Percentiles rank a stretch among this genome's conserved stretches.
These are phyloP conservation scores for Pseudogymnoascus sp. DNA, from an alignment of 2,329 filamentous ascomycete genomes.

Conservation along the genomic window DNA sequence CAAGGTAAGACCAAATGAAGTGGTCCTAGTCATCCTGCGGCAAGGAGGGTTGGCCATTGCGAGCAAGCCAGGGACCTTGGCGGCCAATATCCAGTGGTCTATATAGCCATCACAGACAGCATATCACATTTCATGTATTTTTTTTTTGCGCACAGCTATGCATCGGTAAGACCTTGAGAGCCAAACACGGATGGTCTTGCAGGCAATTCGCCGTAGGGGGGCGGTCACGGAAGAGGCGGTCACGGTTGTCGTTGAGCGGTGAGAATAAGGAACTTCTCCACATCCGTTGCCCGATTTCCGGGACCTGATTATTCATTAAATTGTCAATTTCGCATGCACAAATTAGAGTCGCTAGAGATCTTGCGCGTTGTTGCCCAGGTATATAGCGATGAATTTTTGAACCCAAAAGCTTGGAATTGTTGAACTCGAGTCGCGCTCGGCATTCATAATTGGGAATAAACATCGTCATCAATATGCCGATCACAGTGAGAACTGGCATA, in stretches of 20 bases:
- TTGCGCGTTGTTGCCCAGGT: not conserved
- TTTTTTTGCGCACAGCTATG: not conserved
- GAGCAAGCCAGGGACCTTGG: not conserved
- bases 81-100: not conserved
- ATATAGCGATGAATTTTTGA: not conserved
- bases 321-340: not conserved
- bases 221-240: not conserved
- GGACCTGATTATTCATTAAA: not conserved
- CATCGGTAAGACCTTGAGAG: not conserved
- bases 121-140: not conserved
- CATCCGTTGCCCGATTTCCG: not conserved
- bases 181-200: not conserved
- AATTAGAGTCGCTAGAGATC: not conserved
- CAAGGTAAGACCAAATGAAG: not conserved
- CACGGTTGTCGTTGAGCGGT: not conserved
- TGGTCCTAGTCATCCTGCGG: not conserved
- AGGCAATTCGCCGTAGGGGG: not conserved
- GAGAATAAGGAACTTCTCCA: not conserved
- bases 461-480: slow-evolving; percentile 5
- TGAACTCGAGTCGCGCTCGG: not conserved
- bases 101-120: not conserved
- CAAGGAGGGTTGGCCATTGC: not conserved
- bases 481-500: not conserved
- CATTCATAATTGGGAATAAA: not conserved
- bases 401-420: not conserved